phyloP scores from a whole-genome alignment of 495 filamentous ascomycete species.

The Penicillium fimorum region DNA sequence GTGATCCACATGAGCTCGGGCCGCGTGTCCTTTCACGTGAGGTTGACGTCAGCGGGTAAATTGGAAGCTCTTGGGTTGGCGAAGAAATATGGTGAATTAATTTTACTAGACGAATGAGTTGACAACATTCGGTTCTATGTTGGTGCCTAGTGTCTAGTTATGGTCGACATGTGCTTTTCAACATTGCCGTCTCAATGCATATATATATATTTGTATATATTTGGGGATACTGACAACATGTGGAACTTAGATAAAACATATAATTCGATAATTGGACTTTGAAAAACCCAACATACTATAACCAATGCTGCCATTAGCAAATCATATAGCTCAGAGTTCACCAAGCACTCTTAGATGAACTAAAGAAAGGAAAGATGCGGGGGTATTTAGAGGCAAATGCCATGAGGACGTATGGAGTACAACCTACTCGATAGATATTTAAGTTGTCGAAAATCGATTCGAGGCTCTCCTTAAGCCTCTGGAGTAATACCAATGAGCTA shows the following conservation, averaged over 20 bases:
- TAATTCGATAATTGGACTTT: not conserved
- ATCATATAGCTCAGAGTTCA: not conserved
- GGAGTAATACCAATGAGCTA: conserved; percentile 5
- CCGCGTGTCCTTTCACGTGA: conserved; percentile 31
- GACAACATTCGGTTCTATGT: not conserved
- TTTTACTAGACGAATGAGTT: not conserved
- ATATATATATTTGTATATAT: conserved; percentile 3
- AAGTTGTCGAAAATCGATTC: not conserved
- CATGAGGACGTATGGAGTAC: not conserved
- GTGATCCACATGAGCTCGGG: conserved; percentile 15
- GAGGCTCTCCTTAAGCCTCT: conserved; percentile 14
- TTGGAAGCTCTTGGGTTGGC: not conserved
- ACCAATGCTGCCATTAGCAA: not conserved
- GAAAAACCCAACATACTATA: not conserved
- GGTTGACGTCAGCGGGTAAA: conserved; percentile 19
- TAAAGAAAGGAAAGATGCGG: not conserved
- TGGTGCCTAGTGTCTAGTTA: not conserved
- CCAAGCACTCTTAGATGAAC: not conserved
- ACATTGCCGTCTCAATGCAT: not conserved
- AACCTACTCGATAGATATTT: not conserved
- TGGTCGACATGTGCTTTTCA: conserved; percentile 6
- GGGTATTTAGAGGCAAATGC: not conserved
- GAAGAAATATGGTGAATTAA: not conserved
- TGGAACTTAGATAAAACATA: not conserved
- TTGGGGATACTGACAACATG: not conserved